phyloP scores from a whole-genome alignment of 2,329 filamentous ascomycete genomes.

The Phoma sp. region DNA sequence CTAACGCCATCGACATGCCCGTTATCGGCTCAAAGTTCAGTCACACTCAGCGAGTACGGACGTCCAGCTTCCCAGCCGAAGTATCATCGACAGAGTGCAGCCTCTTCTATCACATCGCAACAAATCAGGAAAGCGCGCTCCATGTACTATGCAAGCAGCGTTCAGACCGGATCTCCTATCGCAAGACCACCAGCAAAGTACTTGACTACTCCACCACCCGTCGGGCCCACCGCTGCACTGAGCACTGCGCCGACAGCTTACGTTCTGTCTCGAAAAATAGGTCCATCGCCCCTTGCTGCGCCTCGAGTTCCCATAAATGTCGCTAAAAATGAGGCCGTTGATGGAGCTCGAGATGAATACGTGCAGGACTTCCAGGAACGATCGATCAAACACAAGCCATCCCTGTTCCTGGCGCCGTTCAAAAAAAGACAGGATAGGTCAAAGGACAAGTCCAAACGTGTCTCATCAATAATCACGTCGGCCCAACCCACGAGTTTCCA shows the following conservation, averaged over 20 bases:
- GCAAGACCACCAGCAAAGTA: constrained; percentile 44
- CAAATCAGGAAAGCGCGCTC: constrained; percentile 49
- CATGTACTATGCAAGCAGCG: constrained; percentile 50
- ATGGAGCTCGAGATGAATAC: constrained; percentile 50
- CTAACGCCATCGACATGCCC: constrained; percentile 4
- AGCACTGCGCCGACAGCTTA: background rate
- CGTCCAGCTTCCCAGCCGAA: constrained; percentile 39
- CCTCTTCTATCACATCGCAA: constrained; percentile 40
- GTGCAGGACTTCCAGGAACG: constrained; percentile 52
- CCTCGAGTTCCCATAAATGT: constrained; percentile 39
- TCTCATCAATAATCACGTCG: constrained; percentile 3
- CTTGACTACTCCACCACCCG: constrained; percentile 34
- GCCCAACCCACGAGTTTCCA: constrained; percentile 18
- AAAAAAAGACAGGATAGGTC: constrained; percentile 51
- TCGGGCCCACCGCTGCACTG: constrained; percentile 13
- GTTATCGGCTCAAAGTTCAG: constrained; percentile 30
- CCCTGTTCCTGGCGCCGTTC: constrained; percentile 54
- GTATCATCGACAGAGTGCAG: constrained; percentile 28
- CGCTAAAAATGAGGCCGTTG: constrained; percentile 34
- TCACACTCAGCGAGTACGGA: constrained; percentile 32
- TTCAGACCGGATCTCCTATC: constrained; percentile 48
- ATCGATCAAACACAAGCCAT: constrained; percentile 52
- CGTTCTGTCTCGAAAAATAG: constrained; percentile 13
- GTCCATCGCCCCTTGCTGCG: constrained; percentile 29
- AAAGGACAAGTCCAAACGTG: constrained; percentile 27